These are phyloP conservation scores for Cytospora chrysosperma DNA, from an alignment of 2,329 filamentous ascomycete species.

Conservation along the genomic window DNA sequence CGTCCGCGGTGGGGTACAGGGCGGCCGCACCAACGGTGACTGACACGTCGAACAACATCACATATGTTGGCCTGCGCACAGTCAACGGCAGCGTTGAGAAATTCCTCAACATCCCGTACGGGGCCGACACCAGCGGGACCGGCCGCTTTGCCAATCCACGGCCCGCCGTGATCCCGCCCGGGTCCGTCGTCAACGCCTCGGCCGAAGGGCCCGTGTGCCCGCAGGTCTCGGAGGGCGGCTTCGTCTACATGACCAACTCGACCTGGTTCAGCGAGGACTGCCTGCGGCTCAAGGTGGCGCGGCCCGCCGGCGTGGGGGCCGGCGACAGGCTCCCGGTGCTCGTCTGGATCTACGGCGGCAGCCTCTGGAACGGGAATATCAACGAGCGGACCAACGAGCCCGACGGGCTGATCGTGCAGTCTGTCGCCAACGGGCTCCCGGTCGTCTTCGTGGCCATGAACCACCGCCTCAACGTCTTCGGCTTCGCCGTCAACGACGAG, in stretches of 20 bases:
- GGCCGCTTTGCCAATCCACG: background rate
- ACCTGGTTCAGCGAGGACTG: constrained; percentile 11
- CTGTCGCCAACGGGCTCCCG: constrained; percentile 1
- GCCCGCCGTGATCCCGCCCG: background rate
- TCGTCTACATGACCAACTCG: constrained; percentile 1
- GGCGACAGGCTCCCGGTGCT: constrained; percentile 1
- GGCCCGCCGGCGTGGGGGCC: background rate
- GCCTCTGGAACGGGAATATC: constrained; percentile 3
- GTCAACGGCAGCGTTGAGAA: constrained; percentile 1
- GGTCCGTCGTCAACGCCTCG: background rate
- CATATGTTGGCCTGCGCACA: constrained; percentile 1
- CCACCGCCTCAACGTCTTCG: constrained; percentile 1
- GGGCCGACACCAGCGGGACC: background rate
- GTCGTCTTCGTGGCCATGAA: constrained; percentile 5
- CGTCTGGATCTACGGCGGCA: constrained; percentile 4
- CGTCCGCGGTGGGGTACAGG: background rate
- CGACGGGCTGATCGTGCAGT: constrained; percentile 1
- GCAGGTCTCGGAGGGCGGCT: constrained; percentile 2
- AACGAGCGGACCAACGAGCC: constrained; percentile 8
- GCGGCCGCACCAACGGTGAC: background rate
- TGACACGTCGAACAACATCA: constrained; percentile 1
- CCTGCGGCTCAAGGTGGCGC: constrained; percentile 1
- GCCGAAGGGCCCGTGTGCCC: constrained; percentile 3
- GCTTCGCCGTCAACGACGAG: constrained; percentile 3
- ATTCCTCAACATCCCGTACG: constrained; percentile 4